These are phyloP conservation scores for Cryptosporidium baileyi DNA, from an alignment of 169 alveolate genomes.

Conservation along the genomic window DNA sequence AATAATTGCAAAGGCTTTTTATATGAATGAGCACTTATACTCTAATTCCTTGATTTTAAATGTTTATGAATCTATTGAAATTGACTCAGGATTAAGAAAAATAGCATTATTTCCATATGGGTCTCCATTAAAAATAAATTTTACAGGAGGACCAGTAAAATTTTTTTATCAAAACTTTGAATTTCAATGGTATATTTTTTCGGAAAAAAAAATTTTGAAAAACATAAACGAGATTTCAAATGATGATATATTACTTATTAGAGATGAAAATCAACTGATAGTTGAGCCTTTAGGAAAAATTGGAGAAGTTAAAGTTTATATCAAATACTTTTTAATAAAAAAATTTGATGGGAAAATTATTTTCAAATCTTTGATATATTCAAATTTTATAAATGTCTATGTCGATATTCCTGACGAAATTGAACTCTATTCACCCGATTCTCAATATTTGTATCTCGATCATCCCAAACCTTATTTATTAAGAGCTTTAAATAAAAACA, in stretches of 20 bases:
- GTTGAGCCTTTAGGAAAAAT: constrained; percentile 40
- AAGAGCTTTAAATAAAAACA: background rate
- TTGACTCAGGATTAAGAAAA: background rate
- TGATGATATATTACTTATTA: constrained; percentile 1
- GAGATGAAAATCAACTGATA: background rate
- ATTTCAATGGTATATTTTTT: constrained; percentile 22
- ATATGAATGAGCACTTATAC: background rate
- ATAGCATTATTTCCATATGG: constrained; percentile 44
- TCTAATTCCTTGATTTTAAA: background rate
- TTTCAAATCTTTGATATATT: constrained; percentile 15
- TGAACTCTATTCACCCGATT: constrained; percentile 14
- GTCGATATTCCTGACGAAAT: constrained; percentile 44
- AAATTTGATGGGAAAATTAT: background rate
- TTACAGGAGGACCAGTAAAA: constrained; percentile 33
- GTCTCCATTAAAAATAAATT: background rate
- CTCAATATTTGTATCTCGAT: background rate
- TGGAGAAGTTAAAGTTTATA: constrained; percentile 16
- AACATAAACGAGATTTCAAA: background rate
- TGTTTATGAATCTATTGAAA: constrained; percentile 40
- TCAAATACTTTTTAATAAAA: constrained; percentile 2
- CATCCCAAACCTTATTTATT: constrained; percentile 17
- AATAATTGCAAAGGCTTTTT: background rate
- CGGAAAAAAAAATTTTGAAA: background rate
- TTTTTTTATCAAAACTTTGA: background rate
- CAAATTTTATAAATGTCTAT: background rate